Base-by-base conservation (phyloP, 805 yeast species). In the Danielozyma ontarioensis region DNA sequence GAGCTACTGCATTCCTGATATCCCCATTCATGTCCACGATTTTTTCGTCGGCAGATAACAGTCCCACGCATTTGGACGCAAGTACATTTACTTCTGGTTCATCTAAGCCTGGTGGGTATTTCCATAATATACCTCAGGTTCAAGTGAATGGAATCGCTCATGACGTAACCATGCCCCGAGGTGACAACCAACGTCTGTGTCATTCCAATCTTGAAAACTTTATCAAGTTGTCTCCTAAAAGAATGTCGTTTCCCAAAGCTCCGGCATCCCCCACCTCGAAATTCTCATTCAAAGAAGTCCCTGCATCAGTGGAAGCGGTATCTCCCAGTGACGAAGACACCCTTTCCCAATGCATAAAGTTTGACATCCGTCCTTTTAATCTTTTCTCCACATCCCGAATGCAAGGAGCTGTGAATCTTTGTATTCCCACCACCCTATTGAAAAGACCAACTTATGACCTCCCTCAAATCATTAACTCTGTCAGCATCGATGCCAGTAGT, bases 401-500 rank as follows among this genome's bases (percentile, higher is more conserved):
- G 12, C 40, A 36, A 11, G 39, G 48, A 17, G 46, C 74, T 14
- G 41, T 60, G 37, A 65, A 67, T 39, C 46, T 66, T 13, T 68
- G 72, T 40, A 48, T 68, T 11, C 74, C 74, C 8, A 57, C 72
- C 3, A 69, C 74, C 1, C 52, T 69, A 17, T 42, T 69, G 21
- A 67, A 67, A 39, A 42, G 74, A 31, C 51, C 48, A 26, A 53
- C 63, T 19, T 62, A 58, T 33, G 55, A 48, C 32, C 40, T 69
- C 21, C 37, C 41, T 5, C 59, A 58, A 19, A 54, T 68, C 15
- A 36, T 68, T 17, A 53, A 55, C 23, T 48, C 64, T 5, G 52
- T 57, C 38, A 54, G 48, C 26, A 42, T 62, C 18, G 45, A 59
- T 2, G 38, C 40, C 2, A 38, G 40, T 3, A 38, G 39, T 13